A percentile compares a stretch with the other conserved stretches of the same genome.
Evolutionary conservation across 257 asterid species (phyloP).

Genomic region (Haberlea rhodopensis): DNA sequence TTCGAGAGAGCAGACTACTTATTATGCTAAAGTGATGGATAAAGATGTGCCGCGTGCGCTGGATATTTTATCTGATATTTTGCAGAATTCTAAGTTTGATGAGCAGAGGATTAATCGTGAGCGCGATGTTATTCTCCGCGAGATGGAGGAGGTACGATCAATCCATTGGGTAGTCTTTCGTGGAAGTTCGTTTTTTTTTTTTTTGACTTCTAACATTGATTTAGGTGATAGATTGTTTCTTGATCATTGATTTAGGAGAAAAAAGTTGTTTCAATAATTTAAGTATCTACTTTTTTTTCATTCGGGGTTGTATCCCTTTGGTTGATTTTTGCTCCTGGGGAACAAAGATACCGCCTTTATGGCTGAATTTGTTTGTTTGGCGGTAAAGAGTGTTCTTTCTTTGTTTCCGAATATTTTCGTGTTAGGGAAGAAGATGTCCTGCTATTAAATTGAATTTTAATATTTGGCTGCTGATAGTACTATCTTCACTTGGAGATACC

Average conservation of each 20-base stretch:
- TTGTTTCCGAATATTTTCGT: no score
- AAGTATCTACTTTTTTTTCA: neutral
- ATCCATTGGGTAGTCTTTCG: neutral
- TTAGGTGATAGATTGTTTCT: neutral
- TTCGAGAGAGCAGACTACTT: conserved; percentile 89
- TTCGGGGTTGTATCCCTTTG: conserved; percentile 14
- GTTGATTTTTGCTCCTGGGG: conserved; percentile 2
- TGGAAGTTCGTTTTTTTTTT: neutral
- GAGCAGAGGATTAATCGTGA: conserved; percentile 64
- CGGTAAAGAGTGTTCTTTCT: neutral
- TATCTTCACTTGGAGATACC: neutral
- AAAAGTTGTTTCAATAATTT: neutral
- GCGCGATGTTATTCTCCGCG: conserved; percentile 87
- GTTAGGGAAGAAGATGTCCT: neutral
- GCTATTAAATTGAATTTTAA: no score
- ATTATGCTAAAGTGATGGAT: conserved; percentile 75
- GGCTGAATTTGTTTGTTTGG: neutral
- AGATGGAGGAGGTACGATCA: conserved; percentile 82
- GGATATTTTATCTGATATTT: conserved; percentile 76
- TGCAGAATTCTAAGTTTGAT: conserved; percentile 78
- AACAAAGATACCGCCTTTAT: conserved; percentile 8
- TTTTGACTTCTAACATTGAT: neutral
- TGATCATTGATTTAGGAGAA: neutral
- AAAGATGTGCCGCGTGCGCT: conserved; percentile 62
- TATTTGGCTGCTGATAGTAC: neutral